Conservation (phyloP, 805 yeast genomes). For the Suhomyces xylopsoci region DNA sequence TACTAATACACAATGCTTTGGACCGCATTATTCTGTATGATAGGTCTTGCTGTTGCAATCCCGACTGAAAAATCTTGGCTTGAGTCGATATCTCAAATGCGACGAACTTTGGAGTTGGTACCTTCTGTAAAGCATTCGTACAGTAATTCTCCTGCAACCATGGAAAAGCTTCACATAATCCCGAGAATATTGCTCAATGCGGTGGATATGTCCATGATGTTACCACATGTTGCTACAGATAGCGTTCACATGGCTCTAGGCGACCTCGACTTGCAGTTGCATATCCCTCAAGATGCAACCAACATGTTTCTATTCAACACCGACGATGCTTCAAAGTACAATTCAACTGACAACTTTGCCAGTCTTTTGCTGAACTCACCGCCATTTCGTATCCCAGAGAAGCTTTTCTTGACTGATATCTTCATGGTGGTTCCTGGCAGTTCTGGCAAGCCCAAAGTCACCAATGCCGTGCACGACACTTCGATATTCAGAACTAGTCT, state of each 20-base stretch:
- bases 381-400: conserved; percentile 39
- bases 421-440: conserved; percentile 37
- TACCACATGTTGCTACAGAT: neutral
- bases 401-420: conserved; percentile 34
- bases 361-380: conserved; percentile 26
- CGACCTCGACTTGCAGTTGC: conserved; percentile 1
- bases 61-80: neutral
- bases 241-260: conserved; percentile 1
- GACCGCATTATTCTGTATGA: neutral
- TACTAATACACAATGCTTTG: neutral
- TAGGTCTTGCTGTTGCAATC: neutral
- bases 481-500: conserved; percentile 10
- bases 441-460: conserved; percentile 5
- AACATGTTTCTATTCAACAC: conserved; percentile 41
- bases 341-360: conserved; percentile 13
- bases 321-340: conserved; percentile 13
- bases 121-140: neutral
- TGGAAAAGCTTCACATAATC: neutral
- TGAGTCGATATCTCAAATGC: neutral
- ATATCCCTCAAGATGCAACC: conserved; percentile 31
- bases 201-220: neutral
- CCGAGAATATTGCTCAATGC: neutral
- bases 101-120: neutral
- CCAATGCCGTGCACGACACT: conserved; percentile 11
- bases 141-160: neutral